Evolutionary conservation across 441 rosid species (phyloP).

Genomic region (Erodium moschatum): DNA sequence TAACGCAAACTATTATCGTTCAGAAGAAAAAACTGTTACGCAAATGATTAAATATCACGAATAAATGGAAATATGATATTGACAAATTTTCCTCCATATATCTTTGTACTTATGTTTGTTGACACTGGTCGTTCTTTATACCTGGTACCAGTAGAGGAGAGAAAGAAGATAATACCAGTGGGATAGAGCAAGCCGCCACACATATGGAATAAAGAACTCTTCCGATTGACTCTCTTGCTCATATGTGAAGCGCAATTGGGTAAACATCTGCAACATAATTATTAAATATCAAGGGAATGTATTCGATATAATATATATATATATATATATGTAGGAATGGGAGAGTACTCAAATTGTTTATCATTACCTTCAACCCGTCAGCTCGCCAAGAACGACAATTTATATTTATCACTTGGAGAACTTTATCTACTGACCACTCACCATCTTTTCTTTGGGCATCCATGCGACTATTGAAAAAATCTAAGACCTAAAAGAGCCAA

Average conservation of each 20-base stretch:
- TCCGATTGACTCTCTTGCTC: conserved; percentile 98
- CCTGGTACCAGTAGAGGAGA: neutral
- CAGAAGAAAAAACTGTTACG: neutral
- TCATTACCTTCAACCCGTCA: conserved; percentile 85
- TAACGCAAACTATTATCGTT: neutral
- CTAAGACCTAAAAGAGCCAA: conserved; percentile 58
- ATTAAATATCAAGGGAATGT: neutral
- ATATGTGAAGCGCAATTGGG: conserved; percentile 89
- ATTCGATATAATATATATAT: neutral
- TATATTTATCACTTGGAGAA: conserved; percentile 63
- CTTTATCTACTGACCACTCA: conserved; percentile 96
- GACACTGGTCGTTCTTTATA: neutral
- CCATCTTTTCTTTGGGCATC: conserved; percentile 77
- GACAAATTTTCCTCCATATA: neutral
- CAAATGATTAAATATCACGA: neutral
- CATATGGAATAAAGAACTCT: conserved; percentile 91
- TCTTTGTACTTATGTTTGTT: neutral
- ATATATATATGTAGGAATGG: neutral
- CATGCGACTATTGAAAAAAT: conserved; percentile 84
- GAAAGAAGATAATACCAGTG: conserved; percentile 3
- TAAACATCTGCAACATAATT: conserved; percentile 67
- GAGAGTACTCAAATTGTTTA: neutral
- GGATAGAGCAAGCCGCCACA: conserved; percentile 77
- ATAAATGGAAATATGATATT: neutral
- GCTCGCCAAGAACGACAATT: conserved; percentile 93